Conservation (phyloP, 495 filamentous ascomycete genomes). For the Aspergillus egyptiacus region DNA sequence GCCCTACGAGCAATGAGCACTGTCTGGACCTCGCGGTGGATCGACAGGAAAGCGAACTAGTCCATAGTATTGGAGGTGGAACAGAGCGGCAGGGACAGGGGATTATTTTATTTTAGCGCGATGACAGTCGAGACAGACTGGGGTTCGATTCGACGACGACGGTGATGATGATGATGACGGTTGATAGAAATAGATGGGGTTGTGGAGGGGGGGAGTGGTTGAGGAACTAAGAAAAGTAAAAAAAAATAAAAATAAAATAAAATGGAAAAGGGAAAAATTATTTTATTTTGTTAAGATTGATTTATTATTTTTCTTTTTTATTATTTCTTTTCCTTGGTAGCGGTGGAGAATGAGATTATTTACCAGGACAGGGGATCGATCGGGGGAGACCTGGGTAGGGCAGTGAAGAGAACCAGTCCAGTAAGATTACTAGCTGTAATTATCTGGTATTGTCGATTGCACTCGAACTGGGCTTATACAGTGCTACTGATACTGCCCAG, state of each 20-base stretch:
- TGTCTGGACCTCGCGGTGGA: conserved; percentile 19
- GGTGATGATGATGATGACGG: conserved; percentile 17
- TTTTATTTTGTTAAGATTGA: not conserved
- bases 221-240: conserved; percentile 19
- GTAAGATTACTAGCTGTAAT: conserved; percentile 13
- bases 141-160: conserved; percentile 18
- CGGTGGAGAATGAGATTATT: too few species aligned
- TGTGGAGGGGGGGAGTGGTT: conserved; percentile 10
- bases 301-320: not conserved
- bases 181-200: conserved; percentile 5
- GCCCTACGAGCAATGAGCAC: conserved; percentile 21
- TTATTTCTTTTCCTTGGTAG: not conserved
- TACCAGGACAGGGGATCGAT: too few species aligned
- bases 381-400: too few species aligned
- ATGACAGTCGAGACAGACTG: conserved; percentile 20
- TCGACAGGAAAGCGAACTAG: conserved; percentile 15
- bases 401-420: conserved; percentile 16
- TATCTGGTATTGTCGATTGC: conserved; percentile 12
- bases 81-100: conserved; percentile 17
- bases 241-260: conserved; percentile 14
- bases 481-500: not conserved
- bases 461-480: not conserved
- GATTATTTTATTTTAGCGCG: conserved; percentile 13
- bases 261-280: not conserved
- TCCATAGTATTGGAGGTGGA: conserved; percentile 13